These are phyloP conservation scores for Diaporthe batatas DNA, from an alignment of 2,329 filamentous ascomycete species.

Conservation along the genomic window DNA sequence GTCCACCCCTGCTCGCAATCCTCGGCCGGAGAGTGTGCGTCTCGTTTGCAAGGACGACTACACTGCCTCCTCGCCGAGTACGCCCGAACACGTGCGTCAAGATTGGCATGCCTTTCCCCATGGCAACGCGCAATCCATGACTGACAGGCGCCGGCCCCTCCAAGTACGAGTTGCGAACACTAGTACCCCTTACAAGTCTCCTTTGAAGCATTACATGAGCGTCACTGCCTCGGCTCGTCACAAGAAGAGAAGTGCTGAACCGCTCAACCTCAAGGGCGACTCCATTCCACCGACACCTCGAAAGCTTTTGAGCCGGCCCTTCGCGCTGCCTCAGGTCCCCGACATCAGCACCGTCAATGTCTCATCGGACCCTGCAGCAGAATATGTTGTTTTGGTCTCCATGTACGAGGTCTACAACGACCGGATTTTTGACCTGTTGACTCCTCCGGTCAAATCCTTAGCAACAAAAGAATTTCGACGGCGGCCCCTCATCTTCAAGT, in stretches of 20 bases:
- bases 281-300: constrained; percentile 68
- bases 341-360: constrained; percentile 80
- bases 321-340: constrained; percentile 79
- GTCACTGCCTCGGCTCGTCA: constrained; percentile 60
- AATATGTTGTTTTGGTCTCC: constrained; percentile 90
- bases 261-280: constrained; percentile 61
- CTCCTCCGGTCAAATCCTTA: constrained; percentile 69
- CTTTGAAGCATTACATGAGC: constrained; percentile 57
- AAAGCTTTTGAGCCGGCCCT: constrained; percentile 76
- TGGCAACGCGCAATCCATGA: constrained; percentile 33
- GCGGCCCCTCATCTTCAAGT: constrained; percentile 91
- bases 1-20: constrained; percentile 18
- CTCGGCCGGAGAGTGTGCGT: constrained; percentile 60
- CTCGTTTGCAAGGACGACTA: constrained; percentile 54
- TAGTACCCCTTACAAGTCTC: constrained; percentile 45
- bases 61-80: constrained; percentile 32
- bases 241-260: constrained; percentile 63
- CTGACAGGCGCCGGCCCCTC: constrained; percentile 30
- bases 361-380: constrained; percentile 74
- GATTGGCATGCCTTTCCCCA: constrained; percentile 26
- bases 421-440: constrained; percentile 93
- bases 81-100: constrained; percentile 32
- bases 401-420: constrained; percentile 99
- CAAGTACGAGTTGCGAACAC: constrained; percentile 29
- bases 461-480: constrained; percentile 79